Percentiles rank a stretch among this genome's conserved stretches.
These are phyloP conservation scores for Leishmania braziliensis DNA, from an alignment of 208 protist genomes.

Conservation along the genomic window DNA sequence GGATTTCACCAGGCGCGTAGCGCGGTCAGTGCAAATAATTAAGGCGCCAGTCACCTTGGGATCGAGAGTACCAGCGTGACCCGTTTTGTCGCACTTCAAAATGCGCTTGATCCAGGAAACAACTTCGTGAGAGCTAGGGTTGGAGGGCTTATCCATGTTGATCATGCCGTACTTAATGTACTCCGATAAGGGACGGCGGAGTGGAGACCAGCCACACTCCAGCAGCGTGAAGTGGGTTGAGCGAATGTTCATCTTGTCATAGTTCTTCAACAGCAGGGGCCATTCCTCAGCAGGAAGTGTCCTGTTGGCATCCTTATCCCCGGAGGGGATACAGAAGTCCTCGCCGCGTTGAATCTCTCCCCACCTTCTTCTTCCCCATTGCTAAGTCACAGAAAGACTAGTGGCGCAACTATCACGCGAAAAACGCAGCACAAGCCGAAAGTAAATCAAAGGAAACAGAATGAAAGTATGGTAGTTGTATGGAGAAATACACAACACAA, in stretches of 20 bases:
- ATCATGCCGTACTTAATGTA: constrained; percentile 99
- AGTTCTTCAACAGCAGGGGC: constrained; percentile 99
- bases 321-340: constrained; percentile 76
- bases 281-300: constrained; percentile 94
- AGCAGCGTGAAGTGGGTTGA: constrained; percentile 98
- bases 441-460: neutral
- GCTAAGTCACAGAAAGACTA: constrained; percentile 6
- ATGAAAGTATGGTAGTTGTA: neutral
- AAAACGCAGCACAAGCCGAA: neutral
- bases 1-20: constrained; percentile 99
- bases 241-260: constrained; percentile 97
- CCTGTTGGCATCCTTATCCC: constrained; percentile 52
- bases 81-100: constrained; percentile 99
- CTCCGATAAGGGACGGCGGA: constrained; percentile 97
- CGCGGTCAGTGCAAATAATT: constrained; percentile 99
- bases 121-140: constrained; percentile 99
- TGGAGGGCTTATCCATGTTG: constrained; percentile 99
- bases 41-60: constrained; percentile 99
- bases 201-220: constrained; percentile 96
- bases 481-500: neutral
- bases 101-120: constrained; percentile 99
- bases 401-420: neutral
- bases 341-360: constrained; percentile 74
- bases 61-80: constrained; percentile 99
- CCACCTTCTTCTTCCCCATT: constrained; percentile 82